These are phyloP conservation scores for Thermochaetoides dissita DNA, from an alignment of 2,329 filamentous ascomycete genomes.

Conservation along the genomic window DNA sequence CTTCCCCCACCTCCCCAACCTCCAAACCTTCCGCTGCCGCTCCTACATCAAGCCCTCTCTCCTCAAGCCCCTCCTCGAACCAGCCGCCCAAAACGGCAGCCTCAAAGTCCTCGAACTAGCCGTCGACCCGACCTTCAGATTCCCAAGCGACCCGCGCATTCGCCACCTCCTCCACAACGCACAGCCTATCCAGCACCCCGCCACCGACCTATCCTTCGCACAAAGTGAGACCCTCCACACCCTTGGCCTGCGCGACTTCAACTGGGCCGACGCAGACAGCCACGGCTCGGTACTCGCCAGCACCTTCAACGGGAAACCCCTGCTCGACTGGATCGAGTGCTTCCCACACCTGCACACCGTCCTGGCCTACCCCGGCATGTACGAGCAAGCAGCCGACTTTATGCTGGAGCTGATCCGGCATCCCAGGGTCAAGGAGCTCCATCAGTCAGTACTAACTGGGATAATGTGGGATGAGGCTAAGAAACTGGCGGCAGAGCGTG, in stretches of 20 bases:
- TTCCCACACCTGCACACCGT: constrained; percentile 14
- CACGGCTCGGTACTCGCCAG: not conserved
- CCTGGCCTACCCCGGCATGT: constrained; percentile 7
- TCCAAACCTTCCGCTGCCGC: constrained; percentile 13
- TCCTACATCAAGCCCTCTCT: not conserved
- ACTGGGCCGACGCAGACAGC: constrained; percentile 5
- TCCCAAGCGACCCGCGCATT: not conserved
- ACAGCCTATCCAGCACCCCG: not conserved
- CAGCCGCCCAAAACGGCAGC: constrained; percentile 3
- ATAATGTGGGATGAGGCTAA: constrained; percentile 5
- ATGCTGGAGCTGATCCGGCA: constrained; percentile 8
- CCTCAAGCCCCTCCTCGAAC: constrained; percentile 5
- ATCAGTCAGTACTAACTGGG: constrained; percentile 8
- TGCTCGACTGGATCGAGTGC: constrained; percentile 12
- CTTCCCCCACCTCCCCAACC: constrained; percentile 2
- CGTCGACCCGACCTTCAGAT: not conserved
- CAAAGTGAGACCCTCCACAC: constrained; percentile 8
- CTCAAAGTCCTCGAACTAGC: constrained; percentile 13
- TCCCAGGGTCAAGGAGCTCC: constrained; percentile 6
- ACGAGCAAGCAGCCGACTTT: constrained; percentile 1
- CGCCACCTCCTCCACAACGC: not conserved
- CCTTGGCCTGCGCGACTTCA: constrained; percentile 14
- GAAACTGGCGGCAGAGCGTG: constrained; percentile 4
- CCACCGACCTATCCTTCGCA: constrained; percentile 7
- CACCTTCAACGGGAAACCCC: constrained; percentile 12